Evolutionary conservation across 257 asterid species (phyloP).

Genomic region (Thymus quinquecostatus): DNA sequence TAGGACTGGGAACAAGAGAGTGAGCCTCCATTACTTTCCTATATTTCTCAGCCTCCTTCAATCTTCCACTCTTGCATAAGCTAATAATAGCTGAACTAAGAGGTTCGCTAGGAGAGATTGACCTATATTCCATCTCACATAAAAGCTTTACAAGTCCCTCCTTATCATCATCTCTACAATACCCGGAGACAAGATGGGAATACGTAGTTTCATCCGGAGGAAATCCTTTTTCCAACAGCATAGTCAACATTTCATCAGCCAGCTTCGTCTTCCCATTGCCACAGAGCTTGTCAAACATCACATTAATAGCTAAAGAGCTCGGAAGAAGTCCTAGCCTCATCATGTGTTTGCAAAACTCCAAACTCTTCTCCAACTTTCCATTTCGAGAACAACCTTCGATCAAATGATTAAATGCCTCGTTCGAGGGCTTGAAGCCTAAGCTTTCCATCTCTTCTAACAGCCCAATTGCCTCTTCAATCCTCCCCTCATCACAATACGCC

Average conservation of each 20-base stretch:
- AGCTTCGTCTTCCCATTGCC: conserved; percentile 52
- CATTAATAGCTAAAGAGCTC: conserved; percentile 48
- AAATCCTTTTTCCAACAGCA: conserved; percentile 64
- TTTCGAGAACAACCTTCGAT: conserved; percentile 56
- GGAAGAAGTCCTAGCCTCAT: conserved; percentile 50
- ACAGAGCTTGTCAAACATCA: conserved; percentile 57
- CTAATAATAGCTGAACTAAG: conserved; percentile 43
- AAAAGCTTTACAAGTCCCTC: conserved; percentile 58
- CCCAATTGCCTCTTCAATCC: conserved; percentile 54
- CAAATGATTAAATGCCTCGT: conserved; percentile 55
- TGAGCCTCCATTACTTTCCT: conserved; percentile 43
- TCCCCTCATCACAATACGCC: conserved; percentile 55
- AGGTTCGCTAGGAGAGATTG: conserved; percentile 44
- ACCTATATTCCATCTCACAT: conserved; percentile 73
- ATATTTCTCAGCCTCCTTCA: conserved; percentile 59
- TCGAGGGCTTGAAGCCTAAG: conserved; percentile 52
- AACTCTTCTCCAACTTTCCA: conserved; percentile 57
- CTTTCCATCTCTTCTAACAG: conserved; percentile 60
- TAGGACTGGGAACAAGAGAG: conserved; percentile 39
- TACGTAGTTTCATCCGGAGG: conserved; percentile 53
- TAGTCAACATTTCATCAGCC: conserved; percentile 64
- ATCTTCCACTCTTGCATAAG: conserved; percentile 57
- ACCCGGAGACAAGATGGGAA: conserved; percentile 63
- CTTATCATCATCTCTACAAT: conserved; percentile 49
- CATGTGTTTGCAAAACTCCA: conserved; percentile 63